Evolutionary conservation across 768 basidiomycete genomes (phyloP), one percentile per base, ranked within the genome.

Genomic region (Rhizopogon vesiculosus): DNA sequence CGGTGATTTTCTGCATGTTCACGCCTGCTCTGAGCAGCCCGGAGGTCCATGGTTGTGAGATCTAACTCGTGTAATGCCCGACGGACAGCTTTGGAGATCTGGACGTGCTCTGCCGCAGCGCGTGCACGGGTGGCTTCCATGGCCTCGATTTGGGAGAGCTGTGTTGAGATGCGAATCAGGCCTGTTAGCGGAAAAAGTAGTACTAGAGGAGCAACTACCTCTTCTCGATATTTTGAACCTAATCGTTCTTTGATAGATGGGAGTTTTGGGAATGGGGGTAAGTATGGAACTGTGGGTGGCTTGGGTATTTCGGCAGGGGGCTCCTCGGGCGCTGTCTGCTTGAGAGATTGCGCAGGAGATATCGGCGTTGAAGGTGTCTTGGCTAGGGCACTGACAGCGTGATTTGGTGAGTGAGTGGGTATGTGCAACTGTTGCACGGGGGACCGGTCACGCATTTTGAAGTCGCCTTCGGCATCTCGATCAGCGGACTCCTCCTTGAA

Each of bases 51-150:
- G 40, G 71, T 72, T 33, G 83, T 73, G 62, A 82, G 69, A 19
- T 86, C 84, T 9, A 87, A 68, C 61, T 90, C 88, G 46, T 84
- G 80, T 42, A 82, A 63, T 16, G 83, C 83, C 16, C 81, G 76
- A 28, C 75, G 76, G 16, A 73, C 68, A 3, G 64, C 72, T 62
- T 74, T 77, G n/a, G 63, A 62, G 16, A 74, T 64, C 16, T 72
- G 70, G 28, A 68, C 61, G 51, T 76, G 72, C 52, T 81, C 78
- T 16, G 67, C 56, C n/a, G 70, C 68, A 13, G 76, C 69, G 53
- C 69, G 68, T 7, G 69, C 63, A 5, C 77, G 76, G 53, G 77
- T 77, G 0, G 63, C 61, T 55, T 75, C 73, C 12, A 76, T 45
- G 15, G 71, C 72, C 48, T 64, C 55, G 41, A 76, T 66, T 72